Percentiles rank a stretch among this genome's conserved stretches.
These are phyloP conservation scores for Hirsutella minnesotensis DNA, from an alignment of 2,329 filamentous ascomycete genomes.

Conservation along the genomic window DNA sequence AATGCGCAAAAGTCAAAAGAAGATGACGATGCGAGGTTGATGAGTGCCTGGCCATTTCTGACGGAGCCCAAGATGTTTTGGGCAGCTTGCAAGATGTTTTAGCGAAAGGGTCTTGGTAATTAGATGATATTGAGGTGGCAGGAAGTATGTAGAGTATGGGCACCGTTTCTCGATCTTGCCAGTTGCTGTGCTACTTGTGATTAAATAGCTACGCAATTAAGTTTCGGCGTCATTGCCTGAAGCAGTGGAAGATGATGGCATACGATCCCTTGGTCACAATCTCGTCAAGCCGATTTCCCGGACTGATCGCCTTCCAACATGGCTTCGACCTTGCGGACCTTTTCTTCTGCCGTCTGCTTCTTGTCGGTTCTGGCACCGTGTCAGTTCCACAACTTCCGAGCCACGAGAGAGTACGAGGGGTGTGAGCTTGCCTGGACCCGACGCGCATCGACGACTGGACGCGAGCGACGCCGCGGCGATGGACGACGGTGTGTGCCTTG, in stretches of 20 bases:
- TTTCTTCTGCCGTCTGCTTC: conserved; percentile 68
- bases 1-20: conserved; percentile 42
- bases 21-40: conserved; percentile 40
- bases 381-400: conserved; percentile 1
- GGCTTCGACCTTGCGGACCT: conserved; percentile 52
- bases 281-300: background rate
- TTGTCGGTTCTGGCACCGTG: conserved; percentile 65
- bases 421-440: conserved; percentile 54
- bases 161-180: too few relatives aligned
- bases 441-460: conserved; percentile 85
- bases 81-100: too few relatives aligned
- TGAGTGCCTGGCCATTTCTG: too few relatives aligned
- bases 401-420: background rate
- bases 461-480: conserved; percentile 63
- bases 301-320: conserved; percentile 22
- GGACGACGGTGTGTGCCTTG: conserved; percentile 71
- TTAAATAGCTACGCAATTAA: too few relatives aligned
- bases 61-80: too few relatives aligned
- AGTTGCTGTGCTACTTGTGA: too few relatives aligned
- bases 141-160: too few relatives aligned
- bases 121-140: too few relatives aligned
- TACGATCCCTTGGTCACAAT: too few relatives aligned
- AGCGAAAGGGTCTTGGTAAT: too few relatives aligned
- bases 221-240: too few relatives aligned
- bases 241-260: too few relatives aligned